Conservation (phyloP, 768 basidiomycete genomes). For the Pisolithus microcarpus region DNA sequence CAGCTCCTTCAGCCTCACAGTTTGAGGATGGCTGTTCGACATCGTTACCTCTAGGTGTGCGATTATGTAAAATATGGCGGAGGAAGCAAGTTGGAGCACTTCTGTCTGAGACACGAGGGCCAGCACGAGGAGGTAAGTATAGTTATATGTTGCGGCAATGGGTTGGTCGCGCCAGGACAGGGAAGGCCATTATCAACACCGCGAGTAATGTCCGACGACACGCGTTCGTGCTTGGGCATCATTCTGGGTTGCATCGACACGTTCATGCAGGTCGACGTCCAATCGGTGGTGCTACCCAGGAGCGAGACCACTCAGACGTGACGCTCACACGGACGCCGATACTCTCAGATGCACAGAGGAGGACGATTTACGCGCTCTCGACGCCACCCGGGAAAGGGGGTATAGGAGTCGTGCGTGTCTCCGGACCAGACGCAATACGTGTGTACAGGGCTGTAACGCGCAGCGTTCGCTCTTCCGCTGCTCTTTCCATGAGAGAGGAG, state of each 20-base stretch:
- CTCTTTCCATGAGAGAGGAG: neutral
- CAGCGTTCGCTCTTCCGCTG: conserved; percentile 8
- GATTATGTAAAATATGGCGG: too few species aligned
- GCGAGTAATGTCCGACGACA: too few species aligned
- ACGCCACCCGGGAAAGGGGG: conserved; percentile 84
- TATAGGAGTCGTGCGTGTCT: conserved; percentile 74
- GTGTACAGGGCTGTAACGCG: conserved; percentile 61
- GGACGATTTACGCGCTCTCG: conserved; percentile 82
- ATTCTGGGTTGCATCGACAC: too few species aligned
- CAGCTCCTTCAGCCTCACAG: neutral
- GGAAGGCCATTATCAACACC: neutral
- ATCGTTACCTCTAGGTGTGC: neutral
- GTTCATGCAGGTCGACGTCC: too few species aligned
- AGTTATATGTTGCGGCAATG: conserved; percentile 18
- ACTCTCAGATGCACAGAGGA: conserved; percentile 47
- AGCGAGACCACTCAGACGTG: too few species aligned
- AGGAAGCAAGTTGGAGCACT: too few species aligned
- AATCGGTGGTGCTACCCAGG: too few species aligned
- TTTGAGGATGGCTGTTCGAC: neutral
- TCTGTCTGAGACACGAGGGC: too few species aligned
- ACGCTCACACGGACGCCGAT: conserved; percentile 7
- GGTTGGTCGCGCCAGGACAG: conserved; percentile 4
- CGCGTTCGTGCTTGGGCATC: too few species aligned
- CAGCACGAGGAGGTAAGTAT: too few species aligned
- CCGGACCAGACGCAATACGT: conserved; percentile 61